These are phyloP conservation scores for Yamadazyma membranifaciens DNA, from an alignment of 1,139 yeast species.

Conservation along the genomic window DNA sequence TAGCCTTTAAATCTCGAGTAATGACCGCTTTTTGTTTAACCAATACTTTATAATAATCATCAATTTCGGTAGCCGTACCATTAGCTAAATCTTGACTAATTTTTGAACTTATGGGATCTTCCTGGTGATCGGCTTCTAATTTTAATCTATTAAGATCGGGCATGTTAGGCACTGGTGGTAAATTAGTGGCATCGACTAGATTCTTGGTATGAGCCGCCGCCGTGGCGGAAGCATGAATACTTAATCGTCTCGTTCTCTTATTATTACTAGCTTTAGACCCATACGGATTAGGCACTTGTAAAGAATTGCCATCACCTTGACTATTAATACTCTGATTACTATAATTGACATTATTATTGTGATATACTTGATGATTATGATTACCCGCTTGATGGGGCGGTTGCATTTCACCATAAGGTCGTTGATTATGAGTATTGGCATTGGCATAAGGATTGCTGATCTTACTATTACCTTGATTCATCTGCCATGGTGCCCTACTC, in stretches of 20 bases:
- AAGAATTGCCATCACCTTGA: not conserved
- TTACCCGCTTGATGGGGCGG: not conserved
- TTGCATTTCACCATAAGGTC: too few relatives aligned
- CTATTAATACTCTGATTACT: not conserved
- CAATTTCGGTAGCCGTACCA: conserved; percentile 74
- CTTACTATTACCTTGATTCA: conserved; percentile 14
- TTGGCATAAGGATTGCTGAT: conserved; percentile 37
- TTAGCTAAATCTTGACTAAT: conserved; percentile 55
- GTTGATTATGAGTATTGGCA: conserved; percentile 24
- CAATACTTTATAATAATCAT: conserved; percentile 63
- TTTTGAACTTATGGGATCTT: conserved; percentile 27
- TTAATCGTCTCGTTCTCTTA: conserved; percentile 31
- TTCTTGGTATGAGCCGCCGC: conserved; percentile 31
- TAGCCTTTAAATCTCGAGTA: conserved; percentile 61
- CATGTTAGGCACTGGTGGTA: conserved; percentile 42
- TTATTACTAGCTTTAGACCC: conserved; percentile 7
- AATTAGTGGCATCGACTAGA: conserved; percentile 26
- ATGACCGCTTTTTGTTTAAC: conserved; percentile 52
- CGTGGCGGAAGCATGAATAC: conserved; percentile 45
- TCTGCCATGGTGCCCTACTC: conserved; percentile 48
- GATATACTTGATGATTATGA: not conserved
- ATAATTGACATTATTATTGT: not conserved
- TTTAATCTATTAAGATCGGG: conserved; percentile 12
- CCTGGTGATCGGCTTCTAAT: conserved; percentile 7
- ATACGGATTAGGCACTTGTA: conserved; percentile 17